phyloP scores from a whole-genome alignment of 1,139 yeast species.

The Candida sp. region DNA sequence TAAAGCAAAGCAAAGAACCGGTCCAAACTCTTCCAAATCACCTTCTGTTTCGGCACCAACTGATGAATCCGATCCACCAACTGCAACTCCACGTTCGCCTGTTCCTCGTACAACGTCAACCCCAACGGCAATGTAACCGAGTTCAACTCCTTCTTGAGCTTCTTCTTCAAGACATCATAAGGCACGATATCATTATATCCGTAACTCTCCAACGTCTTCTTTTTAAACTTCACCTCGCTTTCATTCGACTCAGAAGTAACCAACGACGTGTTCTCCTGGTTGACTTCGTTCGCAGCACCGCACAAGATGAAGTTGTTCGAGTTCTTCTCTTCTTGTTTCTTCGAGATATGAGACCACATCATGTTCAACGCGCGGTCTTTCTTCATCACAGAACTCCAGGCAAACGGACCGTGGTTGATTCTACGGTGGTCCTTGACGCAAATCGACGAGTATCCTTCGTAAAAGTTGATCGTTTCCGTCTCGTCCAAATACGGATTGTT shows the following conservation, averaged over 20 bases:
- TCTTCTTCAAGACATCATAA: conserved; percentile 29
- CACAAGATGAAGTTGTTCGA: conserved; percentile 22
- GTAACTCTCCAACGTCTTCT: conserved; percentile 36
- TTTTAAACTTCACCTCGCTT: conserved; percentile 26
- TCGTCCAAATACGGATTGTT: conserved; percentile 27
- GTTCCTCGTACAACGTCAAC: conserved; percentile 31
- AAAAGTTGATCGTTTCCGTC: conserved; percentile 41
- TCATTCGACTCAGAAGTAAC: conserved; percentile 19
- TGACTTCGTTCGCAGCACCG: conserved; percentile 21
- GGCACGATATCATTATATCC: conserved; percentile 43
- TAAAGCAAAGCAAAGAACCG: conserved; percentile 35
- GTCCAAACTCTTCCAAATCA: conserved; percentile 34
- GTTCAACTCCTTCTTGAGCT: conserved; percentile 18
- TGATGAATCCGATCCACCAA: conserved; percentile 34
- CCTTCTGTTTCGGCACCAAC: conserved; percentile 34
- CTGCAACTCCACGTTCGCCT: conserved; percentile 32
- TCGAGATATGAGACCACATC: conserved; percentile 34
- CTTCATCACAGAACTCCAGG: conserved; percentile 51
- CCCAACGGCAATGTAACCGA: conserved; percentile 29
- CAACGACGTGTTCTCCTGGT: conserved; percentile 28
- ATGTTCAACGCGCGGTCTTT: conserved; percentile 49
- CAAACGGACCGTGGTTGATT: conserved; percentile 52
- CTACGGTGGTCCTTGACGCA: conserved; percentile 37
- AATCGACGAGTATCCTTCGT: conserved; percentile 44
- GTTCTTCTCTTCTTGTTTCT: conserved; percentile 25